Conservation (phyloP, 208 protist species). For the Crithidia fasciculata region DNA sequence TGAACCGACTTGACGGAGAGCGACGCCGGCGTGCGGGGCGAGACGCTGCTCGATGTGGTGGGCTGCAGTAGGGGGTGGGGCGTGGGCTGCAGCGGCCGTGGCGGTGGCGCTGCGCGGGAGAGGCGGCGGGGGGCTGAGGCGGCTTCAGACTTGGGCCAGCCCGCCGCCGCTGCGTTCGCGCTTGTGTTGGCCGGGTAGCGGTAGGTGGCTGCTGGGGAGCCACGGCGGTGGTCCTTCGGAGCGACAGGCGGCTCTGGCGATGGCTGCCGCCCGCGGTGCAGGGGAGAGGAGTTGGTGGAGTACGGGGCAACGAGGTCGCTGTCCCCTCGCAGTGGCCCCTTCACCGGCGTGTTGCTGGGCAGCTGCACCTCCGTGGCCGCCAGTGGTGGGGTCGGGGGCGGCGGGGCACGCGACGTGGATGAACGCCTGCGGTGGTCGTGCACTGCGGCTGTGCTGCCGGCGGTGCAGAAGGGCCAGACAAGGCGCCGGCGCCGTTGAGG, state of each 20-base stretch:
- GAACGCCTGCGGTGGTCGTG: not conserved
- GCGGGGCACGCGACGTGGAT: not conserved
- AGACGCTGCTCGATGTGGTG: too few relatives aligned
- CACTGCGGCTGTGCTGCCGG: too few relatives aligned
- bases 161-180: too few relatives aligned
- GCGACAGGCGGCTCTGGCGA: not conserved
- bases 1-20: too few relatives aligned
- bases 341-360: not conserved
- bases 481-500: too few relatives aligned
- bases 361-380: not conserved
- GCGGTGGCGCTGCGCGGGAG: too few relatives aligned
- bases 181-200: too few relatives aligned
- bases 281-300: not conserved
- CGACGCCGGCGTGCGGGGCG: too few relatives aligned
- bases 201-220: too few relatives aligned
- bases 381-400: not conserved
- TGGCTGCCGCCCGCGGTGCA: not conserved
- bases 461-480: too few relatives aligned
- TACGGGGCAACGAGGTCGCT: slow-evolving; percentile 1
- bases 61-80: too few relatives aligned
- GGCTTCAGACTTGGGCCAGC: not conserved
- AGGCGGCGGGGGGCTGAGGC: not conserved
- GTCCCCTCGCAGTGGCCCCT: not conserved
- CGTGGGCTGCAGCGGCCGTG: too few relatives aligned
- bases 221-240: not conserved